Evolutionary conservation across 495 filamentous ascomycete species (phyloP).

Genomic region (Extremus antarcticus): DNA sequence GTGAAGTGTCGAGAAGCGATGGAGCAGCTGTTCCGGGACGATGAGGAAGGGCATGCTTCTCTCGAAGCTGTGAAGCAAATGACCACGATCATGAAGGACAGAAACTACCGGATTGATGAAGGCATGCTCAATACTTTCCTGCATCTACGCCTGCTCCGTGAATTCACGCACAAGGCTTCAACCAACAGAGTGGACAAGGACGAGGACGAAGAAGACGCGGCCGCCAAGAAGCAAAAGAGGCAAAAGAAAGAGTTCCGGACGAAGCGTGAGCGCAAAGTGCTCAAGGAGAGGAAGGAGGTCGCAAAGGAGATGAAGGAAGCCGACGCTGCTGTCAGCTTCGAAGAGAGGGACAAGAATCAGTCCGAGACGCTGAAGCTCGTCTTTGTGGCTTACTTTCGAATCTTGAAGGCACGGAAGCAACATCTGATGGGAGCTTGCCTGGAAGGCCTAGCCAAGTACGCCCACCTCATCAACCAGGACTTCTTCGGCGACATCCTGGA

Average conservation of each 20-base stretch:
- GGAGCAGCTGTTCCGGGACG: conserved; percentile 70
- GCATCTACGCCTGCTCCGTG: conserved; percentile 73
- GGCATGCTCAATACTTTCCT: conserved; percentile 83
- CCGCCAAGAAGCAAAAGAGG: conserved; percentile 45
- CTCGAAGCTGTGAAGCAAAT: conserved; percentile 77
- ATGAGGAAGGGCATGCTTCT: conserved; percentile 78
- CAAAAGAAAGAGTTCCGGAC: conserved; percentile 70
- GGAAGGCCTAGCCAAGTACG: conserved; percentile 83
- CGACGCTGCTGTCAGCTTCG: conserved; percentile 78
- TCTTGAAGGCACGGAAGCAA: conserved; percentile 67
- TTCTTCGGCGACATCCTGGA: conserved; percentile 96
- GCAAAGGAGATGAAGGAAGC: conserved; percentile 92
- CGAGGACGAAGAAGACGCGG: conserved; percentile 30
- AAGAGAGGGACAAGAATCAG: conserved; percentile 86
- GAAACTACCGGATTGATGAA: conserved; percentile 69
- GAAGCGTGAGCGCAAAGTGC: conserved; percentile 60
- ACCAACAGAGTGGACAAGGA: conserved; percentile 53
- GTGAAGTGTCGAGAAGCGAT: conserved; percentile 68
- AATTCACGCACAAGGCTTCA: conserved; percentile 76
- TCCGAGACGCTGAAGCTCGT: conserved; percentile 91
- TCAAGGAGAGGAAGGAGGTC: conserved; percentile 72
- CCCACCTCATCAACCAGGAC: conserved; percentile 93
- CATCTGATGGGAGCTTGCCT: conserved; percentile 87
- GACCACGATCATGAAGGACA: conserved; percentile 86
- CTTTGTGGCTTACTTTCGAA: conserved; percentile 88